A percentile compares a stretch with the other conserved stretches of the same genome.
These are phyloP conservation scores for Protomyces gravidus DNA, from an alignment of 1,139 yeast genomes.

Conservation along the genomic window DNA sequence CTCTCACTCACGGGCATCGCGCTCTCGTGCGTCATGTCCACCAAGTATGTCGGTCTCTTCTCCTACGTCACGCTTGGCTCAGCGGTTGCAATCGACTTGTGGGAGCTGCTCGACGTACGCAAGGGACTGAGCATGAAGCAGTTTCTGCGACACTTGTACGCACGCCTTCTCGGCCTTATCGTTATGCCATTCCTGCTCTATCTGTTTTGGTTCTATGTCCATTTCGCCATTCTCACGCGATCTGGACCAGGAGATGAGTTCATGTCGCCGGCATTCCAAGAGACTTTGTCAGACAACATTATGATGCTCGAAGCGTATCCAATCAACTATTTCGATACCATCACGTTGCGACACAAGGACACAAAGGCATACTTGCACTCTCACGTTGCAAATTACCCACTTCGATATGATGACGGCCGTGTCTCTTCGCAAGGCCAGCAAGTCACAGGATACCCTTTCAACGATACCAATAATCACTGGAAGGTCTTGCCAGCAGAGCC, in stretches of 20 bases:
- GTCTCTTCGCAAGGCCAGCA: slow-evolving; percentile 93
- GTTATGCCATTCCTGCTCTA: slow-evolving; percentile 77
- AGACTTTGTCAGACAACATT: slow-evolving; percentile 77
- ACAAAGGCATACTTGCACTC: slow-evolving; percentile 79
- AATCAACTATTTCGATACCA: slow-evolving; percentile 67
- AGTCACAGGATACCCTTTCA: slow-evolving; percentile 65
- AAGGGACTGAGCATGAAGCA: slow-evolving; percentile 61
- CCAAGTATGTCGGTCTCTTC: slow-evolving; percentile 92
- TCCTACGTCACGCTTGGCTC: slow-evolving; percentile 81
- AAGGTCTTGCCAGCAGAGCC: slow-evolving; percentile 66
- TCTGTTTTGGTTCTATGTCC: slow-evolving; percentile 89
- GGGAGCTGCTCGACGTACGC: slow-evolving; percentile 73
- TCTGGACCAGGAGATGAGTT: slow-evolving; percentile 96
- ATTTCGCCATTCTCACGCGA: slow-evolving; percentile 68
- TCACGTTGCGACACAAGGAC: slow-evolving; percentile 72
- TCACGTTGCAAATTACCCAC: slow-evolving; percentile 67
- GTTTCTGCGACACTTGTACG: slow-evolving; percentile 65
- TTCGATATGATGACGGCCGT: slow-evolving; percentile 94
- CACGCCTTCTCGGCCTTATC: slow-evolving; percentile 69
- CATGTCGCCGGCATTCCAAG: slow-evolving; percentile 92
- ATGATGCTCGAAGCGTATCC: slow-evolving; percentile 66
- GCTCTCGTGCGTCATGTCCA: slow-evolving; percentile 80
- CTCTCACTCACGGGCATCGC: slow-evolving; percentile 74
- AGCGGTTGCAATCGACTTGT: slow-evolving; percentile 79
- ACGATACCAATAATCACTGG: slow-evolving; percentile 78